Evolutionary conservation across 805 yeast species (phyloP), one percentile per base, ranked within the genome.

Genomic region (Starmerella kuoi): DNA sequence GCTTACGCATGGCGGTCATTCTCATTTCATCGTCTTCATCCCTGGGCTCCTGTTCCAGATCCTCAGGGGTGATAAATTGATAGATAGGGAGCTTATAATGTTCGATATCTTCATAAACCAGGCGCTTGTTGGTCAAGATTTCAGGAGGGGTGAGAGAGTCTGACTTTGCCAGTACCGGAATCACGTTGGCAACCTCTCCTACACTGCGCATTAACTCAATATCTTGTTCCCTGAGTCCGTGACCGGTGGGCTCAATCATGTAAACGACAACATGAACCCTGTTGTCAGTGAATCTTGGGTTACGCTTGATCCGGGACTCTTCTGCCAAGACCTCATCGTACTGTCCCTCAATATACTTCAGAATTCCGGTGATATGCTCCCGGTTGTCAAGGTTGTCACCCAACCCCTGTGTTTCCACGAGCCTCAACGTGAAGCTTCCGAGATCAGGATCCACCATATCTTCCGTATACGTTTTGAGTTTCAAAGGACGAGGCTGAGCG

Each of bases 71-170:
- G 32, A 18, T 17, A 67, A 81, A 81, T 55, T 74, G 75, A 62
- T 74, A 81, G 52, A 78, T 72, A 46, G 88, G 88, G 57, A 86
- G 70, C 38, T 73, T 68, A 61, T 77, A 71, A 57, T 70, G 67
- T 54, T 73, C 74, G 54, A 86, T 74, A 60, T 87, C 95, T 61
- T 76, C 80, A 54, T 73, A 65, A 53, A 91, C 77, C 56, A 85
- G 68, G 53, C 67, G 69, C 59, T 86, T 86, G 65, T 85, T 85
- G 48, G 76, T 61, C 51, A 69, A 69, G 49, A 85, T 64, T 65
- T 86, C 96, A 44, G 69, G 80, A 50, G 73, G 77, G 9, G 94
- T 80, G 54, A 86, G 68, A 17, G 94, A 77, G 61, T 86, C 96
- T 18, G 91, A 73, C 62, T 86, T 86, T 55, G 87, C 76, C 53